These are phyloP conservation scores for Chrysophaeum taylorii DNA, from an alignment of 352 stramenopile genomes.

Conservation along the genomic window DNA sequence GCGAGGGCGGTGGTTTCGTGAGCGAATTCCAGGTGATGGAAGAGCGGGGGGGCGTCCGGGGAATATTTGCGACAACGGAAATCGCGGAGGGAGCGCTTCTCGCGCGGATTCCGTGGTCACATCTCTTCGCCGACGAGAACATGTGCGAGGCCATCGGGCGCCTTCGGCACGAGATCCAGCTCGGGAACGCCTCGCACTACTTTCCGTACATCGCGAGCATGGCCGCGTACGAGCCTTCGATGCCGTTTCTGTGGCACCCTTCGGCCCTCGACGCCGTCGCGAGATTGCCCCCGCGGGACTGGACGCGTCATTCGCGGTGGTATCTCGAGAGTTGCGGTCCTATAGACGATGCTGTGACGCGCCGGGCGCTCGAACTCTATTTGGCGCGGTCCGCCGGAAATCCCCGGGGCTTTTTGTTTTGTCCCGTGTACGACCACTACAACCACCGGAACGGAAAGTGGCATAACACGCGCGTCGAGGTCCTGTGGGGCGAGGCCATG, in stretches of 20 bases:
- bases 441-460: slow-evolving; percentile 39
- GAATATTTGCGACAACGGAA: no score
- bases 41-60: no score
- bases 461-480: slow-evolving; percentile 30
- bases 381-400: neutral
- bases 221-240: neutral
- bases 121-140: neutral
- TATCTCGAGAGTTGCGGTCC: neutral
- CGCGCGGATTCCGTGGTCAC: no score
- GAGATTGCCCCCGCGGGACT: neutral
- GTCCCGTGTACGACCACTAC: slow-evolving; percentile 34
- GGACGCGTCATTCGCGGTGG: neutral
- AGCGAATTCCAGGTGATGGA: no score
- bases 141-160: neutral
- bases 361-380: neutral
- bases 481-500: slow-evolving; percentile 1
- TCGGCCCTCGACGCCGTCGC: neutral
- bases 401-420: slow-evolving; percentile 16
- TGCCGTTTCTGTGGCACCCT: neutral
- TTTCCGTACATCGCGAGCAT: neutral
- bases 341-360: neutral
- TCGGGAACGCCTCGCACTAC: neutral
- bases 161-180: neutral
- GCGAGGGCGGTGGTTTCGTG: no score
- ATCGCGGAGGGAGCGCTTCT: no score